Evolutionary conservation across 2,329 filamentous ascomycete genomes (phyloP).

Genomic region (Paradendryphiella salina): DNA sequence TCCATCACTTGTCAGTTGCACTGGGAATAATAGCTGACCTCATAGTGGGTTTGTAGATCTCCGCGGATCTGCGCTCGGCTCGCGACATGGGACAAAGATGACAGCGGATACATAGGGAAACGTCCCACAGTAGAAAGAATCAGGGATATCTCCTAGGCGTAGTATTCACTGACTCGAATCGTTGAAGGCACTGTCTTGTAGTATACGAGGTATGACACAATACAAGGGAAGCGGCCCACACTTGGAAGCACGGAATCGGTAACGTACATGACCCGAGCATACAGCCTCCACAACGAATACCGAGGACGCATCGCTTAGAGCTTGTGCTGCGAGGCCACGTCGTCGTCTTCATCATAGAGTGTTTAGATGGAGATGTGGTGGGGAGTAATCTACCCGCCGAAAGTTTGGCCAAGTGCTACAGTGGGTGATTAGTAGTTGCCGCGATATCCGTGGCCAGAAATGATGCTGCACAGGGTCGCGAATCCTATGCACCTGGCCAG

Average conservation of each 20-base stretch:
- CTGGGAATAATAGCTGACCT: not conserved
- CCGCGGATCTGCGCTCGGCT: too few relatives aligned
- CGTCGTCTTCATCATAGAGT: constrained; percentile 1
- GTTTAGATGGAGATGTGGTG: constrained; percentile 6
- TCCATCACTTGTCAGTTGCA: not conserved
- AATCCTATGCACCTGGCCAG: constrained; percentile 5
- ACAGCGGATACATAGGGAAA: not conserved
- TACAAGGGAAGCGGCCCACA: constrained; percentile 9
- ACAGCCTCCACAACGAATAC: constrained; percentile 4
- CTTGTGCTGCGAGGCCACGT: constrained; percentile 14
- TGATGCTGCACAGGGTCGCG: constrained; percentile 3
- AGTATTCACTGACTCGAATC: not conserved
- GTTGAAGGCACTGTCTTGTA: not conserved
- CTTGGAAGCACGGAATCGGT: constrained; percentile 6
- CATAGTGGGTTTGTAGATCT: not conserved
- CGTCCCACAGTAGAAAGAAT: not conserved
- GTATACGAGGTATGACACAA: constrained; percentile 15
- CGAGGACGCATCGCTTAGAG: constrained; percentile 11
- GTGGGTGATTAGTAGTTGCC: not conserved
- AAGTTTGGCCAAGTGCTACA: not conserved
- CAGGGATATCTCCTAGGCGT: not conserved
- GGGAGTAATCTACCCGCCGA: constrained; percentile 1
- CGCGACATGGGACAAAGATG: not conserved
- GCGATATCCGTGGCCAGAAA: constrained; percentile 2
- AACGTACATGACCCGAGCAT: constrained; percentile 3